Conservation (phyloP, 1,139 yeast species). For the Kurtzmaniella quercitrusa region DNA sequence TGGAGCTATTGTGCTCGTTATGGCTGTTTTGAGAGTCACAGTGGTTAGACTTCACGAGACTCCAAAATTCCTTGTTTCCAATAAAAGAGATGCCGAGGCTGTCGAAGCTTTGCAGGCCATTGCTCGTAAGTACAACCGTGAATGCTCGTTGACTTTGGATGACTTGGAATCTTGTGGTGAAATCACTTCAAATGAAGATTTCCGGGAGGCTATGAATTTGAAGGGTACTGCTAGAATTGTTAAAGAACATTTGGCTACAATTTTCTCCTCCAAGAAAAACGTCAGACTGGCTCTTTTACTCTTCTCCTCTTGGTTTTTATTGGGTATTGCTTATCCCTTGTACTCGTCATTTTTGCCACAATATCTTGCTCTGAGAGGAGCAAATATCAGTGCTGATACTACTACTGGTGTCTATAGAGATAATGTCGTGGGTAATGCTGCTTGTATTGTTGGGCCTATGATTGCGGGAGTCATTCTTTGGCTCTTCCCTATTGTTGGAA, state of each 20-base stretch:
- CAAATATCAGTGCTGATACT: conserved; percentile 25
- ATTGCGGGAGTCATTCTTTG: conserved; percentile 27
- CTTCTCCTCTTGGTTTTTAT: conserved; percentile 31
- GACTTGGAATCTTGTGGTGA: conserved; percentile 43
- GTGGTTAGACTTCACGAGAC: conserved; percentile 50
- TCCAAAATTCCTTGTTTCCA: conserved; percentile 52
- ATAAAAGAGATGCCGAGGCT: conserved; percentile 52
- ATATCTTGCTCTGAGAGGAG: conserved; percentile 38
- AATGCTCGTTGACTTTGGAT: conserved; percentile 42
- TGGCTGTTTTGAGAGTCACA: conserved; percentile 45
- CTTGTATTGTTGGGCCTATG: conserved; percentile 29
- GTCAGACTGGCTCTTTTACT: conserved; percentile 26
- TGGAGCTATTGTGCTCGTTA: conserved; percentile 48
- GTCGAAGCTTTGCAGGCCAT: conserved; percentile 29
- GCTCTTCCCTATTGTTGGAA: conserved; percentile 24
- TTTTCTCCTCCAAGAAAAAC: conserved; percentile 25
- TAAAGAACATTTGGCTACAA: conserved; percentile 20
- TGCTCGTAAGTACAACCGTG: conserved; percentile 40
- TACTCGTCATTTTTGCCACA: conserved; percentile 36
- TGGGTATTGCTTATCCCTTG: conserved; percentile 38
- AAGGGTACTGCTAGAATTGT: conserved; percentile 17
- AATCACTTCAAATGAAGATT: conserved; percentile 23
- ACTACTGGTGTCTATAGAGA: conserved; percentile 30
- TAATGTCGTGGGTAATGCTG: conserved; percentile 25
- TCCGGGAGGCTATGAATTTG: conserved; percentile 17